Base-by-base conservation (phyloP, 495 filamentous ascomycete genomes). In the Aspergillus nidulans region DNA sequence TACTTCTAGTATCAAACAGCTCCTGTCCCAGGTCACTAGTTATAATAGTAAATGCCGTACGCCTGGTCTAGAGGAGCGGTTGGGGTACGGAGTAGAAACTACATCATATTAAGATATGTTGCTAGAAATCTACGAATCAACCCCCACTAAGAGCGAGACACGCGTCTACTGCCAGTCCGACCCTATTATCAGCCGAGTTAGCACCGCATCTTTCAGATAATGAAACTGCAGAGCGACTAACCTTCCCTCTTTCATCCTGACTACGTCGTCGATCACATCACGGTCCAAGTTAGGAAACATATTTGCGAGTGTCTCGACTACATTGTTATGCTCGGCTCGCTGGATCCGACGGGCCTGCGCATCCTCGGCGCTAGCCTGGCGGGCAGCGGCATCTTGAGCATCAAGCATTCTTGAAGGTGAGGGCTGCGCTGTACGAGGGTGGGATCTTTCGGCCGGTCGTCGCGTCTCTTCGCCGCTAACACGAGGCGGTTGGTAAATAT, bases 271-370 rank as follows among this genome's bases (percentile, higher is more conserved):
- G 64, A 97, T 96, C 28, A 97, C 80, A 23, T 97, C 92, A 63
- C 82, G 80, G 66, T 97, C 92, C 23, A 97, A 74, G 65, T 90
- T 87, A 7, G 92, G 92, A 63, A 97, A 97, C 91, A 97, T 96
- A 46, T 89, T 86, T 18, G 87, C 85, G 39, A 97, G 72, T 15
- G 90, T 95, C 63, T 97, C 92, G 1, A 97, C 94, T 5, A 99
- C 85, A 64, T 89, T 89, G 39, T 82, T 77, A 66, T 97, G 91
- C 75, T 99, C 94, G 28, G 82, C 85, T 44, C 85, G 78, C 54
- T 92, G 86, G 57, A 99, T 87, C 41, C 88, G 78, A 45, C 88
- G 84, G 25, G 92, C 92, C 69, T 97, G 90, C 9, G 91, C 95
- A 25, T 84, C 83, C 70, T 99, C 94, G 0, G 90, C 92, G 53